A percentile compares a stretch with the other conserved stretches of the same genome.
Conservation (phyloP, 768 basidiomycete genomes). For the Paxillus rubicundulus region DNA sequence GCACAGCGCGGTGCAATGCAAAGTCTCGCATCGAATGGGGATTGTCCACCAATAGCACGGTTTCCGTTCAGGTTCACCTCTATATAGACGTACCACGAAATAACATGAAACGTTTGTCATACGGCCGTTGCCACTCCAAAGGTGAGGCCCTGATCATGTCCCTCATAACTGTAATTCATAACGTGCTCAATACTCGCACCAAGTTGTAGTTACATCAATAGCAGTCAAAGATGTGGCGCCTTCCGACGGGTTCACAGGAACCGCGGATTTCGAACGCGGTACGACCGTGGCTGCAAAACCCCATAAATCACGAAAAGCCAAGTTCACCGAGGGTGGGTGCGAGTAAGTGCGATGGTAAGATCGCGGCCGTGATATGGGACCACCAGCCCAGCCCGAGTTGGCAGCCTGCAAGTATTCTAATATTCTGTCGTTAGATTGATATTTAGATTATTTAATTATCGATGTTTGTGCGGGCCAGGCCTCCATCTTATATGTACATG, state of each 20-base stretch:
- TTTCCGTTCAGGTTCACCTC: slow-evolving; percentile 6
- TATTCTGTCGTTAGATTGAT: too few species aligned
- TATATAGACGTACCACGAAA: not conserved
- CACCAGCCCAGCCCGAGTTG: too few species aligned
- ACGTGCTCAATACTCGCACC: not conserved
- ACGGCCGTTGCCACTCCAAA: slow-evolving; percentile 15
- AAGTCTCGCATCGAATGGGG: slow-evolving; percentile 8
- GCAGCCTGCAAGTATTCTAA: too few species aligned
- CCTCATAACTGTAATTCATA: too few species aligned
- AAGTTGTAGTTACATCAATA: slow-evolving; percentile 10
- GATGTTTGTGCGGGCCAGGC: too few species aligned
- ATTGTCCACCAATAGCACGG: slow-evolving; percentile 12
- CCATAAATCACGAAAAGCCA: too few species aligned
- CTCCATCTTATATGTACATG: slow-evolving; percentile 7
- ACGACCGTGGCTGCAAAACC: too few species aligned
- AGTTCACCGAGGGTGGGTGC: not conserved
- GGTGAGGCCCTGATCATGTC: not conserved
- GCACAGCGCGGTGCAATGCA: slow-evolving; percentile 5
- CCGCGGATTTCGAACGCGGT: slow-evolving; percentile 17
- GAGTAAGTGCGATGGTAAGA: not conserved
- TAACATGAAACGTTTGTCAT: slow-evolving; percentile 3
- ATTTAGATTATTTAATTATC: too few species aligned
- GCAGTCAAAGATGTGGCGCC: slow-evolving; percentile 5
- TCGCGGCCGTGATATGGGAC: not conserved
- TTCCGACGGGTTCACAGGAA: slow-evolving; percentile 1